phyloP scores from a whole-genome alignment of 495 filamentous ascomycete genomes.

The Penicillium lagena region DNA sequence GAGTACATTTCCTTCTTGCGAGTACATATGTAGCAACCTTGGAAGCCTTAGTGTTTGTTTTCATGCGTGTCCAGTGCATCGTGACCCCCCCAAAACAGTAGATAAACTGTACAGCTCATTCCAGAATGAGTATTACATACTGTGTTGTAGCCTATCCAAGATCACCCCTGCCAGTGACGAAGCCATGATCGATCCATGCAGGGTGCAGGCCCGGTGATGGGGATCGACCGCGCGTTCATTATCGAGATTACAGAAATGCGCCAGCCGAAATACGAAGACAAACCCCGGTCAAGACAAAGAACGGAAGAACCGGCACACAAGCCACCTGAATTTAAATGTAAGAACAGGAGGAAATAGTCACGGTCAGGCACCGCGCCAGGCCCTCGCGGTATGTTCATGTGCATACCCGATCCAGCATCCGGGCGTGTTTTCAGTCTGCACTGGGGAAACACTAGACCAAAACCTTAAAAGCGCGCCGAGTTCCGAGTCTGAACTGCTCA shows the following conservation, averaged over 20 bases:
- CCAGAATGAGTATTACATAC: not conserved
- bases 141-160: not conserved
- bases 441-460: conserved; percentile 4
- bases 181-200: conserved; percentile 15
- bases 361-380: not conserved
- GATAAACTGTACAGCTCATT: too few species aligned
- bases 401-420: conserved; percentile 10
- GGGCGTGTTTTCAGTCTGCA: conserved; percentile 1
- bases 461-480: conserved; percentile 6
- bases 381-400: conserved; percentile 3
- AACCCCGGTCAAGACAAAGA: not conserved
- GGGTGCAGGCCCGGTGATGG: conserved; percentile 1
- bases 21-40: too few species aligned
- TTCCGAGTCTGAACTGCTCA: not conserved
- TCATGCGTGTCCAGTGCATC: too few species aligned
- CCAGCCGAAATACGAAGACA: not conserved
- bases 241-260: too few species aligned
- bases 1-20: too few species aligned
- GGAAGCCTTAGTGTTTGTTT: too few species aligned
- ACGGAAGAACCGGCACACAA: not conserved
- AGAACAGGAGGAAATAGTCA: too few species aligned
- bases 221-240: conserved; percentile 7
- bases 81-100: too few species aligned
- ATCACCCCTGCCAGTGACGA: conserved; percentile 21
- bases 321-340: too few species aligned